These are phyloP conservation scores for Neobulgaria alba DNA, from an alignment of 2,329 filamentous ascomycete species.

Conservation along the genomic window DNA sequence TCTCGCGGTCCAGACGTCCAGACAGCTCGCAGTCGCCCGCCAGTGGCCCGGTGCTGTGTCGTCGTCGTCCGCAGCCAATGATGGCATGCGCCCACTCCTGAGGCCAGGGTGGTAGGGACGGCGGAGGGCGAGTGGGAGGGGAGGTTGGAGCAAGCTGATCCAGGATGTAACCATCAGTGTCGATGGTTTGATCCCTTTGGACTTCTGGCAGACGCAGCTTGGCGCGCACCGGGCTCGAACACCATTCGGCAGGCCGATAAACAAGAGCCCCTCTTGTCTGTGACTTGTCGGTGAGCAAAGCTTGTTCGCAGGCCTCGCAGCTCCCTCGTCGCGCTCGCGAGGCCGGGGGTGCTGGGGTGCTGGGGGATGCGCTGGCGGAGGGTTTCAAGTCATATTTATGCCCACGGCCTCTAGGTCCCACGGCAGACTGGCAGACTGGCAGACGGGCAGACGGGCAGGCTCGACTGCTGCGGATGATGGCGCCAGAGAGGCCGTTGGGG, in stretches of 20 bases:
- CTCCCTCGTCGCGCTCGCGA: slow-evolving; percentile 11
- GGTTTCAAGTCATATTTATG: slow-evolving; percentile 27
- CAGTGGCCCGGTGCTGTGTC: slow-evolving; percentile 27
- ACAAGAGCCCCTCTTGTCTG: not conserved
- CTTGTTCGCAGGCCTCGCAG: slow-evolving; percentile 3
- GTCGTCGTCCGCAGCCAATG: slow-evolving; percentile 22
- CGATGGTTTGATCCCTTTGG: slow-evolving; percentile 16
- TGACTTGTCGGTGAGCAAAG: slow-evolving; percentile 12
- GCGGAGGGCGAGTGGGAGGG: too few relatives aligned
- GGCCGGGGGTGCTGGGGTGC: slow-evolving; percentile 23
- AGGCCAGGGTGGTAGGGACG: slow-evolving; percentile 14
- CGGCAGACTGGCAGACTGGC: too few relatives aligned
- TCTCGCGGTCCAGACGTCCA: slow-evolving; percentile 21
- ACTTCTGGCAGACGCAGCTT: slow-evolving; percentile 1
- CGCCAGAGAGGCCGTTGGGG: slow-evolving; percentile 14
- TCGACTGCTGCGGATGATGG: slow-evolving; percentile 15
- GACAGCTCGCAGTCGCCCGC: too few relatives aligned
- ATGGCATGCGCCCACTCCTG: slow-evolving; percentile 23
- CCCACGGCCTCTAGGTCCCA: slow-evolving; percentile 16
- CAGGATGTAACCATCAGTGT: slow-evolving; percentile 16
- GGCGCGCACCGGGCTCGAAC: slow-evolving; percentile 3
- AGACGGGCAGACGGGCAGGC: slow-evolving; percentile 8
- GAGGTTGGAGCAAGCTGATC: too few relatives aligned
- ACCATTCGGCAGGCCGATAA: slow-evolving; percentile 9
- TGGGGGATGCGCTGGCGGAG: slow-evolving; percentile 27